A percentile compares a stretch with the other conserved stretches of the same genome.
Evolutionary conservation across 176 grass and related monocot genomes (phyloP).

Genomic region (Triticum dicoccoides): DNA sequence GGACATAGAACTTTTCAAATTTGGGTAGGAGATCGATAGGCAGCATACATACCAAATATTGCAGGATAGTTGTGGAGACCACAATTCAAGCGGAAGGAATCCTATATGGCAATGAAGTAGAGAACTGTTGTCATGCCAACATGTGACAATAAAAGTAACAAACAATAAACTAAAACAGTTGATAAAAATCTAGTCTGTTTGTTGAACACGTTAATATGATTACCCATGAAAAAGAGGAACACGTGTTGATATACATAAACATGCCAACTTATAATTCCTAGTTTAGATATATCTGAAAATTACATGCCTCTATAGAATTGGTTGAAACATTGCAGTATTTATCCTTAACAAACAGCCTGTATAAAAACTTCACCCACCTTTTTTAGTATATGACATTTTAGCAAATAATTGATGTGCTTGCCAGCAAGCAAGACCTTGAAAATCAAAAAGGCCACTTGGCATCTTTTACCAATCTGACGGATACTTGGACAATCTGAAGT

Average conservation of each 20-base stretch:
- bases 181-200: background rate
- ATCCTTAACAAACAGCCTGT: background rate
- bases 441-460: background rate
- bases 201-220: background rate
- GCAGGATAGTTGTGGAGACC: too few species aligned
- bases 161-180: background rate
- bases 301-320: background rate
- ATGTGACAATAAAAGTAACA: background rate
- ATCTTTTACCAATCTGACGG: background rate
- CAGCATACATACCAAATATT: too few species aligned
- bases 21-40: too few species aligned
- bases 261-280: background rate
- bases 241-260: background rate
- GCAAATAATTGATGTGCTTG: background rate
- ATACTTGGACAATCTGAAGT: background rate
- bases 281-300: background rate
- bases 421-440: background rate
- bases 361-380: background rate
- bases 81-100: too few species aligned
- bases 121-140: background rate
- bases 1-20: too few species aligned
- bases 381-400: background rate
- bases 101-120: too few species aligned
- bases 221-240: background rate
- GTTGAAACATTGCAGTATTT: background rate